Base-by-base conservation (phyloP, 75 land plant species). In the Sequoiadendron giganteum region DNA sequence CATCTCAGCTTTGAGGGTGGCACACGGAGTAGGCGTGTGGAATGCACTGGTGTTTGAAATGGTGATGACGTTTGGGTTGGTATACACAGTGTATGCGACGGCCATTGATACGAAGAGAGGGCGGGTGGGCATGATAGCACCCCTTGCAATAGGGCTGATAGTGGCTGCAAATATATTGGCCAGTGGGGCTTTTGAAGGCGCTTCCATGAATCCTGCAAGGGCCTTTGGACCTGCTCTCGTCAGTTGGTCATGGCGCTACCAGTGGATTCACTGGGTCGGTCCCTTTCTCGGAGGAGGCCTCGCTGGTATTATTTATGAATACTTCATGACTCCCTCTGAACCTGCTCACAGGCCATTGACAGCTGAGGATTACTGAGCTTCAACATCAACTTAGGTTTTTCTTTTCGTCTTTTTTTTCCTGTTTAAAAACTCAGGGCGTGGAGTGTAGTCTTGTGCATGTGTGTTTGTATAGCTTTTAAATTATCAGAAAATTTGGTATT, bases 31-130 rank as follows among this genome's bases (percentile, higher is more conserved):
- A 34, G 88, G 92, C 0, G 88, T 40, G 9, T 52, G 68, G 86
- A 86, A 91, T n/a, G 96, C 92, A 0, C n/a, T 90, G 47, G 52
- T 95, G 9, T 85, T 95, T 42, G 95, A 95, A 90, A 88, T 92
- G 0, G 88, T 92, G 1, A 34, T 95, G 86, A 94, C 96, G 30
- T 94, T 93, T 85, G 92, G 93, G 52, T 89, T 96, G 85, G 87
- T 95, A 36, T 95, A 93, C 92, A 94, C 94, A 8, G 89, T 92
- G 10, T 94, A 92, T 56, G 95, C 94, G 10, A 94, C 96, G 0
- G 93, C 93, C 30, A 88, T 95, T 65, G 95, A 95, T 84, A 91
- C 93, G 13, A 93, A 92, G 85, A 90, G 85, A 93, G 97, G 13
- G 84, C 16, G 86, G 42, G 43, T 96, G 48, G 93, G 92, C 1